A percentile compares a stretch with the other conserved stretches of the same genome.
phyloP scores from a whole-genome alignment of 1,284 basidiomycete species.

The Puccinia coronata region DNA sequence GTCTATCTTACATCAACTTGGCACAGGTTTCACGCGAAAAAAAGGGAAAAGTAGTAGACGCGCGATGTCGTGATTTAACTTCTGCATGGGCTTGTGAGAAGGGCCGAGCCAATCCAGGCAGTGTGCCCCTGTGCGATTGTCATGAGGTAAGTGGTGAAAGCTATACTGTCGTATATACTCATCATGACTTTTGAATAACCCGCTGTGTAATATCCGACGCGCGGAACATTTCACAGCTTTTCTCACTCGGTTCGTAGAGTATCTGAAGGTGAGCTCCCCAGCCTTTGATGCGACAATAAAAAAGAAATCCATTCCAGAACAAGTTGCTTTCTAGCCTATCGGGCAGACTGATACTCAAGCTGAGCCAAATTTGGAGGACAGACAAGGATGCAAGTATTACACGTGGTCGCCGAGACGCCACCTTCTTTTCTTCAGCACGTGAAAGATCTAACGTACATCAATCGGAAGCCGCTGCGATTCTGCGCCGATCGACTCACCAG shows the following conservation, averaged over 20 bases:
- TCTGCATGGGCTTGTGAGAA: conserved; percentile 81
- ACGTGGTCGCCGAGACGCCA: conserved; percentile 99
- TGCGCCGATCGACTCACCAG: conserved; percentile 95
- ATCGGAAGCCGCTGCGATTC: conserved; percentile 90
- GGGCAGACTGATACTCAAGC: background rate
- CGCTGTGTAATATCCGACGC: conserved; percentile 96
- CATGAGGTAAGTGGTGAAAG: conserved; percentile 72
- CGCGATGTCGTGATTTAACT: conserved; percentile 92
- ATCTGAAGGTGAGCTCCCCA: conserved; percentile 74
- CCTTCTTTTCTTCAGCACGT: conserved; percentile 97
- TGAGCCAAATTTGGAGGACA: conserved; percentile 57
- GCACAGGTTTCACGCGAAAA: conserved; percentile 76
- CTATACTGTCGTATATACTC: background rate
- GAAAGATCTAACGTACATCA: conserved; percentile 98
- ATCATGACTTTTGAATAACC: too few species aligned
- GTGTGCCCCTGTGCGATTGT: conserved; percentile 87
- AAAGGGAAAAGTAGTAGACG: too few species aligned
- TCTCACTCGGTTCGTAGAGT: conserved; percentile 96
- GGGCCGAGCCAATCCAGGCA: conserved; percentile 82
- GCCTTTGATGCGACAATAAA: background rate
- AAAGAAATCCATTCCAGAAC: background rate
- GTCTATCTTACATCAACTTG: conserved; percentile 57
- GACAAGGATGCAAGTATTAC: conserved; percentile 97
- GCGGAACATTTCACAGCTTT: conserved; percentile 99
- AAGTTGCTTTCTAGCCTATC: background rate